Evolutionary conservation across 371 early-diverging fungal genomes (phyloP).

Genomic region (Ordospora colligata): DNA sequence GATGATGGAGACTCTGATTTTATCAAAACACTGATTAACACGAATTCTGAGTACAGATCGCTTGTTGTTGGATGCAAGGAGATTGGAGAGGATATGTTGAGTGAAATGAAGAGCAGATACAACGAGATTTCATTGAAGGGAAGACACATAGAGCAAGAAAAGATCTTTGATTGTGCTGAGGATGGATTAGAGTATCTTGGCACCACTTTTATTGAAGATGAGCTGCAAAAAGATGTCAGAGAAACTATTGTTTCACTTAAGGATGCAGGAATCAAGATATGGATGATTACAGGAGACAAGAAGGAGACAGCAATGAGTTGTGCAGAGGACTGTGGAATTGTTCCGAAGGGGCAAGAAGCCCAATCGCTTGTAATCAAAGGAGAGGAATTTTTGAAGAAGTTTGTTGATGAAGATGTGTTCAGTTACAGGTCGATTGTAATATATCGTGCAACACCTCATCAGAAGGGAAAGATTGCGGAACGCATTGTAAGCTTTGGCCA

Average conservation of each 20-base stretch:
- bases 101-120: conserved; percentile 63
- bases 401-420: conserved; percentile 5
- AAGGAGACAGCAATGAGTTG: conserved; percentile 88
- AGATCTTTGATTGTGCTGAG: conserved; percentile 70
- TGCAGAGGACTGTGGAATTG: conserved; percentile 49
- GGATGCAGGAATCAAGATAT: conserved; percentile 82
- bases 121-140: conserved; percentile 62
- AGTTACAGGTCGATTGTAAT: conserved; percentile 43
- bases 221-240: conserved; percentile 83
- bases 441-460: conserved; percentile 73
- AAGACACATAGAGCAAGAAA: conserved; percentile 63
- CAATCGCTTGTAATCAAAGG: conserved; percentile 14
- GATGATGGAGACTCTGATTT: background rate
- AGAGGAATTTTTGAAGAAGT: conserved; percentile 1
- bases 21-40: conserved; percentile 61
- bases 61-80: conserved; percentile 72
- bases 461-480: conserved; percentile 79
- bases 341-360: background rate
- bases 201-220: conserved; percentile 91
- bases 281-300: conserved; percentile 98
- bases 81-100: conserved; percentile 67
- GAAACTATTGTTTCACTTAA: conserved; percentile 74
- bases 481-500: conserved; percentile 70
- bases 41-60: conserved; percentile 73
- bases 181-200: conserved; percentile 72